These are phyloP conservation scores for Ballota nigra DNA, from an alignment of 257 asterid genomes.

Conservation along the genomic window DNA sequence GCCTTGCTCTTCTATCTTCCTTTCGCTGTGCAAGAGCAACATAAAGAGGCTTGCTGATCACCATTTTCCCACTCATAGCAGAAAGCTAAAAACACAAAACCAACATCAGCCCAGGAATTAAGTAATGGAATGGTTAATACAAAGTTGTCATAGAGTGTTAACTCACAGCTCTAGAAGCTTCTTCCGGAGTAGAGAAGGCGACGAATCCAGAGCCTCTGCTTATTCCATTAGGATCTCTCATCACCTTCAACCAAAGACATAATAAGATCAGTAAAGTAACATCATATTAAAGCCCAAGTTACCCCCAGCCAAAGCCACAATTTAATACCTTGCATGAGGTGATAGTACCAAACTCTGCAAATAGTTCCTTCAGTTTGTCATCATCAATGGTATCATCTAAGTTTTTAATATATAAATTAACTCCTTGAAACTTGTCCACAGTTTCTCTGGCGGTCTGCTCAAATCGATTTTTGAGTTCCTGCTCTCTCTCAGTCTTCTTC, in stretches of 20 bases:
- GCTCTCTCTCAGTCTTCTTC: conserved; percentile 68
- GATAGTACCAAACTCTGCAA: conserved; percentile 55
- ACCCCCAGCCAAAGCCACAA: background rate
- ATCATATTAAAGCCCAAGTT: background rate
- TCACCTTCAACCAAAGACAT: conserved; percentile 30
- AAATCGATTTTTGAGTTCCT: conserved; percentile 52
- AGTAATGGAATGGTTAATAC: background rate
- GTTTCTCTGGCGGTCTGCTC: conserved; percentile 61
- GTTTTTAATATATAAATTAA: conserved; percentile 54
- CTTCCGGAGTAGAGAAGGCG: conserved; percentile 49
- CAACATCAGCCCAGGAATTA: background rate
- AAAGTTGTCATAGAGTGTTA: background rate
- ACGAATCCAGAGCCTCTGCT: conserved; percentile 59
- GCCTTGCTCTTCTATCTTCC: conserved; percentile 45
- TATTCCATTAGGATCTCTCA: conserved; percentile 43
- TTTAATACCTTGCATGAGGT: conserved; percentile 58
- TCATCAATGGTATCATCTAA: conserved; percentile 68
- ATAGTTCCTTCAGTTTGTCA: conserved; percentile 58
- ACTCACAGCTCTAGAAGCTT: conserved; percentile 55
- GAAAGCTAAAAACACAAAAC: conserved; percentile 34
- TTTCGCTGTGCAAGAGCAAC: conserved; percentile 68
- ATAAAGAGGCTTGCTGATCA: conserved; percentile 57
- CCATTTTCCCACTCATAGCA: conserved; percentile 59
- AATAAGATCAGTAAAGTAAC: background rate
- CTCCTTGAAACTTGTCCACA: conserved; percentile 56